Percentiles rank a stretch among this genome's conserved stretches.
phyloP scores from a whole-genome alignment of 2,329 filamentous ascomycete genomes.

The Niveomyces coronatus region DNA sequence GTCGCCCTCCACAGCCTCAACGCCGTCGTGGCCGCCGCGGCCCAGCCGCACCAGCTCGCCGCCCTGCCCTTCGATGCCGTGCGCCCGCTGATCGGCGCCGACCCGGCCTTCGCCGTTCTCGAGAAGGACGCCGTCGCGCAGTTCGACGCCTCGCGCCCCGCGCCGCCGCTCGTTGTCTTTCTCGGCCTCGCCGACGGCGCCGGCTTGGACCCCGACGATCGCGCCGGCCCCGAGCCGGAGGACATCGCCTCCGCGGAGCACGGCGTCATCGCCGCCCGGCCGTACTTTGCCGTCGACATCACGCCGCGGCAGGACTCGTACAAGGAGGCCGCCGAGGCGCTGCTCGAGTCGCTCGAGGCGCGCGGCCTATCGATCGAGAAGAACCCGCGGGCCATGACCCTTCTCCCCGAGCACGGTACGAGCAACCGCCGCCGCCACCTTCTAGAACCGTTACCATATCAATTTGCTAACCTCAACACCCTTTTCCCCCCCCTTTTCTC shows the following conservation, averaged over 20 bases:
- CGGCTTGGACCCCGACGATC: slow-evolving; percentile 33
- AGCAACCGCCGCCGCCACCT: neutral
- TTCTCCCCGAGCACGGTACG: slow-evolving; percentile 21
- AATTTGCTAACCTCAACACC: no score
- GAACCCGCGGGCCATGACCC: slow-evolving; percentile 51
- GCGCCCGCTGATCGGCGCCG: slow-evolving; percentile 54
- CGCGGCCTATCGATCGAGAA: slow-evolving; percentile 56
- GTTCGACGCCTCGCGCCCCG: slow-evolving; percentile 63
- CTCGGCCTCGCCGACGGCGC: slow-evolving; percentile 65
- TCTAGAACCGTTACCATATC: no score
- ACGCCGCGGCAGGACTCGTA: slow-evolving; percentile 60
- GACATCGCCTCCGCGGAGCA: slow-evolving; percentile 30
- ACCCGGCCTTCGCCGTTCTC: slow-evolving; percentile 54
- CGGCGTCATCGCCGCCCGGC: slow-evolving; percentile 64
- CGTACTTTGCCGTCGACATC: slow-evolving; percentile 85
- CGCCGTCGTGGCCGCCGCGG: slow-evolving; percentile 50
- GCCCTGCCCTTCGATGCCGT: slow-evolving; percentile 62
- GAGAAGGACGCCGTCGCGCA: slow-evolving; percentile 64
- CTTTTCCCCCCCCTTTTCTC: neutral
- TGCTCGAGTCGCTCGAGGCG: slow-evolving; percentile 30
- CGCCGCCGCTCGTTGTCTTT: slow-evolving; percentile 67
- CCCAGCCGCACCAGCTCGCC: slow-evolving; percentile 51
- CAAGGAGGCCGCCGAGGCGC: slow-evolving; percentile 49
- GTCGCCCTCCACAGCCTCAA: slow-evolving; percentile 69
- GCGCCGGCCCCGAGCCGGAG: slow-evolving; percentile 16